phyloP scores from a whole-genome alignment of 2,329 filamentous ascomycete species.

The Colletotrichum salicis region DNA sequence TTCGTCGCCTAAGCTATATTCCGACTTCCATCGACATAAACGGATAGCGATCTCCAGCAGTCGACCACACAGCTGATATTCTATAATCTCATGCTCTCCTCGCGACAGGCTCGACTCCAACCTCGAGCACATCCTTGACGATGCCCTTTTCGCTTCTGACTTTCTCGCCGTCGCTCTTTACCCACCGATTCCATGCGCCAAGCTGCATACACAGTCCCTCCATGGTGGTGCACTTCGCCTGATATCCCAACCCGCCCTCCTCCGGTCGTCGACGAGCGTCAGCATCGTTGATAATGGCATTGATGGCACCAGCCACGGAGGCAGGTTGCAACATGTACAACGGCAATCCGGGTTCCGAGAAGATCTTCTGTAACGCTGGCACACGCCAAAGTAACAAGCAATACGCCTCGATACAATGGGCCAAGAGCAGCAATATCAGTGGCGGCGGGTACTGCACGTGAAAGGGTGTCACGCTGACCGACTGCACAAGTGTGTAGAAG shows the following conservation, averaged over 20 bases:
- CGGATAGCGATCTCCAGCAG: background rate
- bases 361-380: constrained; percentile 39
- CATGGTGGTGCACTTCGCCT: constrained; percentile 48
- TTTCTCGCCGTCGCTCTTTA: constrained; percentile 18
- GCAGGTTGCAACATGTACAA: constrained; percentile 53
- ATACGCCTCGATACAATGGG: constrained; percentile 51
- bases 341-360: constrained; percentile 47
- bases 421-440: constrained; percentile 48
- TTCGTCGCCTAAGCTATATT: background rate
- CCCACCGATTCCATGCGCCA: constrained; percentile 50
- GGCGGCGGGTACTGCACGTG: constrained; percentile 47
- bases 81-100: constrained; percentile 16
- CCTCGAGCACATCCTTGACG: constrained; percentile 27
- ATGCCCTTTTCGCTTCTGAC: constrained; percentile 20
- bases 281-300: constrained; percentile 50
- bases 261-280: constrained; percentile 48
- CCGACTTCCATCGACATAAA: background rate
- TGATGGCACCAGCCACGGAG: constrained; percentile 48
- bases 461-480: constrained; percentile 45
- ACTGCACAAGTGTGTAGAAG: constrained; percentile 48
- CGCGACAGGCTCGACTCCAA: constrained; percentile 30
- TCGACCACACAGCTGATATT: background rate
- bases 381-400: constrained; percentile 42
- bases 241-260: constrained; percentile 56
- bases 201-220: constrained; percentile 55